These are phyloP conservation scores for Endocalyx cinctus DNA, from an alignment of 2,329 filamentous ascomycete species.

Conservation along the genomic window DNA sequence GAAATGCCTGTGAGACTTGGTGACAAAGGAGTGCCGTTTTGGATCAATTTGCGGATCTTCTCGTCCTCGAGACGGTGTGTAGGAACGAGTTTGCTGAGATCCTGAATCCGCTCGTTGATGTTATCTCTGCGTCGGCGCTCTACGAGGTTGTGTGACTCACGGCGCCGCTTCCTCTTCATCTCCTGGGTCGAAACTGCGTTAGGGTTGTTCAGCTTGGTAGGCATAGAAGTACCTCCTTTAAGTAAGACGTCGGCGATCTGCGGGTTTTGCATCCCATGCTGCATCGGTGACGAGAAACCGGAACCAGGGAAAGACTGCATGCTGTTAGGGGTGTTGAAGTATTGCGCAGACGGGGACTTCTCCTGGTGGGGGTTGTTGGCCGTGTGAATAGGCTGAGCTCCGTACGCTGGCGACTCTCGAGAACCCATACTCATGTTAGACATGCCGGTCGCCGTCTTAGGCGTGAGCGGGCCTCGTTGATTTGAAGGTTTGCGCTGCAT, in stretches of 20 bases:
- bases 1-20: conserved; percentile 70
- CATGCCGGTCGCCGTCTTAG: conserved; percentile 71
- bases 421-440: conserved; percentile 64
- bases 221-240: conserved; percentile 83
- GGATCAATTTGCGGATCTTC: conserved; percentile 90
- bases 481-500: conserved; percentile 72
- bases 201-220: conserved; percentile 67
- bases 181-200: conserved; percentile 73
- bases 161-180: conserved; percentile 83
- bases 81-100: conserved; percentile 89
- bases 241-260: conserved; percentile 88
- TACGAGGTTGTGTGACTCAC: conserved; percentile 94
- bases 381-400: conserved; percentile 74
- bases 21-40: conserved; percentile 86
- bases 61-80: conserved; percentile 92
- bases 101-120: conserved; percentile 97
- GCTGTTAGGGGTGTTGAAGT: conserved; percentile 82
- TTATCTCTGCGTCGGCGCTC: conserved; percentile 93
- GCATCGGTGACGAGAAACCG: conserved; percentile 78
- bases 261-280: conserved; percentile 60
- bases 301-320: conserved; percentile 84
- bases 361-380: conserved; percentile 64
- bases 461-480: conserved; percentile 75
- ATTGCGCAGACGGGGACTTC: conserved; percentile 82
- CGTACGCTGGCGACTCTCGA: conserved; percentile 67